phyloP scores from a whole-genome alignment of 495 filamentous ascomycete species.

The Cercophora samala region DNA sequence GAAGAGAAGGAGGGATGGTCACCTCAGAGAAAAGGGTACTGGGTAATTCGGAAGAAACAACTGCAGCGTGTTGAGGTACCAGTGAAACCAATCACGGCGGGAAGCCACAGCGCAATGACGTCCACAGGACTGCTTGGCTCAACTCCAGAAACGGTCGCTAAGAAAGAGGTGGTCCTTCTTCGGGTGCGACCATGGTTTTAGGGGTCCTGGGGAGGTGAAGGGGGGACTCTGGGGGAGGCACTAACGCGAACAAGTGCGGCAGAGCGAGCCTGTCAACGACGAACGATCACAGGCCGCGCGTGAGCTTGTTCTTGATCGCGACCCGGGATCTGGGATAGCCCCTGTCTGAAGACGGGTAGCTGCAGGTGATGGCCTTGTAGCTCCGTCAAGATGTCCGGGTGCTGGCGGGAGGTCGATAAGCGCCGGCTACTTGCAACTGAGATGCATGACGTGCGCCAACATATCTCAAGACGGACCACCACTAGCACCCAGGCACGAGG shows the following conservation, averaged over 20 bases:
- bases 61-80: conserved; percentile 1
- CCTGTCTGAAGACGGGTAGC: conserved; percentile 19
- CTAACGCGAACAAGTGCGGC: not conserved
- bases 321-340: conserved; percentile 15
- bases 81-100: not conserved
- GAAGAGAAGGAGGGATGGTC: not conserved
- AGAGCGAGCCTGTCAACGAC: conserved; percentile 7
- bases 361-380: conserved; percentile 16
- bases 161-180: not conserved
- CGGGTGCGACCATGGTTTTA: conserved; percentile 7
- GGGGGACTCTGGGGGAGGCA: not conserved
- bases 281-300: conserved; percentile 15
- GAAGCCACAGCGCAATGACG: not conserved
- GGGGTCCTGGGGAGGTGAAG: not conserved
- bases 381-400: conserved; percentile 14
- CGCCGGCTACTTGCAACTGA: not conserved
- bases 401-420: conserved; percentile 9
- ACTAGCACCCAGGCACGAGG: not conserved
- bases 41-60: not conserved
- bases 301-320: conserved; percentile 20
- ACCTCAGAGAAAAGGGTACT: not conserved
- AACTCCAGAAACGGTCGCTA: conserved; percentile 14
- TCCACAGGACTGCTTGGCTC: conserved; percentile 13
- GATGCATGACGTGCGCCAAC: conserved; percentile 19
- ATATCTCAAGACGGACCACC: not conserved